phyloP scores from a whole-genome alignment of 2,329 filamentous ascomycete genomes.

The Raffaelea arxii region DNA sequence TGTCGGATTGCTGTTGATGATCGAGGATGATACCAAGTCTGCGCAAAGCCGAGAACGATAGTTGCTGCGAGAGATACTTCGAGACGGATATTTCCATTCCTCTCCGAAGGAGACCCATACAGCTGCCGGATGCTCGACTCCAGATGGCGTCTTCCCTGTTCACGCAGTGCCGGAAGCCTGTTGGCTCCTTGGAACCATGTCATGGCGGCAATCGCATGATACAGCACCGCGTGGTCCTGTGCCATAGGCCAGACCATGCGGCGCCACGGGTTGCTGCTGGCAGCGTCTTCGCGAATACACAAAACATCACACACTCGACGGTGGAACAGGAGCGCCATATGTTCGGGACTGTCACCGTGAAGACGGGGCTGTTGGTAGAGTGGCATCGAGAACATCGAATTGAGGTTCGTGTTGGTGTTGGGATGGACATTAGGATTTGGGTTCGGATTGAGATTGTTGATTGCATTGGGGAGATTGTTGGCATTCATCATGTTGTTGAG shows the following conservation, averaged over 20 bases:
- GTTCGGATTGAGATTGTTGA: no score
- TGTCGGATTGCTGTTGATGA: constrained; percentile 4
- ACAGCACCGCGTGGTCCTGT: constrained; percentile 1
- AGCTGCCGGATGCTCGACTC: constrained; percentile 3
- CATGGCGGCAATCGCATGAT: constrained; percentile 6
- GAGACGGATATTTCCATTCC: background rate
- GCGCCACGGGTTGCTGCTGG: constrained; percentile 4
- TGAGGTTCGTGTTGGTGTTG: no score
- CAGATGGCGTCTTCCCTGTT: constrained; percentile 1
- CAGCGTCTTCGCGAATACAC: constrained; percentile 4
- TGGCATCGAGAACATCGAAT: no score
- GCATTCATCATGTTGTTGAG: no score
- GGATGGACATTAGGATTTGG: no score
- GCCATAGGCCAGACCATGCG: constrained; percentile 5
- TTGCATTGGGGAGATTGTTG: no score
- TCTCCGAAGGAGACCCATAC: no score
- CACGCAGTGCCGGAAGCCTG: background rate
- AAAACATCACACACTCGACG: constrained; percentile 3
- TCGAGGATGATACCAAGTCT: constrained; percentile 6
- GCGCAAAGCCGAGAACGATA: background rate
- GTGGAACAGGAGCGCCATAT: constrained; percentile 5
- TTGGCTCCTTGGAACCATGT: constrained; percentile 5
- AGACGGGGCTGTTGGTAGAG: background rate
- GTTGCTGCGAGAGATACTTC: constrained; percentile 3
- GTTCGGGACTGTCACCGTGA: constrained; percentile 2